Conservation (phyloP, 139 green algal species). For the Tetraselmis striata region DNA sequence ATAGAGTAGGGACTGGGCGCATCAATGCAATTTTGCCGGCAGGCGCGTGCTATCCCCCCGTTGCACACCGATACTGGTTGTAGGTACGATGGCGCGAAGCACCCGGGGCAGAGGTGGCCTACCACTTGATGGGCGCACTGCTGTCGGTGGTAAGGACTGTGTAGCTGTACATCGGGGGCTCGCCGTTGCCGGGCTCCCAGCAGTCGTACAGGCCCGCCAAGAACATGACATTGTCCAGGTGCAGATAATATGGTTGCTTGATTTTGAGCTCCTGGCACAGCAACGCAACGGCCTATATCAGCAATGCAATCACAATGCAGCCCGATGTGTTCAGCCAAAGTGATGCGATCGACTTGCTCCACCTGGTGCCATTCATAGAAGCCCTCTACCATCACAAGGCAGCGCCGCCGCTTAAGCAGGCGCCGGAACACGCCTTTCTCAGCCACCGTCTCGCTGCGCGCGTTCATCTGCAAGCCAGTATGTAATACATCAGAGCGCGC, state of each 20-base stretch:
- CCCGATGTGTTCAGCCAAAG: too few species aligned
- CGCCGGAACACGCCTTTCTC: slow-evolving; percentile 62
- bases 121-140: slow-evolving; percentile 41
- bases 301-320: too few species aligned
- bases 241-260: slow-evolving; percentile 74
- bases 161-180: slow-evolving; percentile 36
- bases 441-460: slow-evolving; percentile 43
- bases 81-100: too few species aligned
- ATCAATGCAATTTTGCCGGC: not conserved
- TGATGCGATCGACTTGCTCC: not conserved
- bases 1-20: not conserved
- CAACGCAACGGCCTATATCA: too few species aligned
- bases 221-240: slow-evolving; percentile 32
- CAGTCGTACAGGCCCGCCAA: slow-evolving; percentile 62
- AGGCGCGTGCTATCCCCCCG: too few species aligned
- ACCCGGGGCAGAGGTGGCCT: not conserved
- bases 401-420: slow-evolving; percentile 44
- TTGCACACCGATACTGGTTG: too few species aligned
- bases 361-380: slow-evolving; percentile 82
- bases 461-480: slow-evolving; percentile 64
- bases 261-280: slow-evolving; percentile 30
- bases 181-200: slow-evolving; percentile 17
- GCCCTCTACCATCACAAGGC: slow-evolving; percentile 61
- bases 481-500: too few species aligned
- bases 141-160: slow-evolving; percentile 74